Conservation (phyloP, 1,284 basidiomycete species). For the Ceratobasidium papillatum region DNA sequence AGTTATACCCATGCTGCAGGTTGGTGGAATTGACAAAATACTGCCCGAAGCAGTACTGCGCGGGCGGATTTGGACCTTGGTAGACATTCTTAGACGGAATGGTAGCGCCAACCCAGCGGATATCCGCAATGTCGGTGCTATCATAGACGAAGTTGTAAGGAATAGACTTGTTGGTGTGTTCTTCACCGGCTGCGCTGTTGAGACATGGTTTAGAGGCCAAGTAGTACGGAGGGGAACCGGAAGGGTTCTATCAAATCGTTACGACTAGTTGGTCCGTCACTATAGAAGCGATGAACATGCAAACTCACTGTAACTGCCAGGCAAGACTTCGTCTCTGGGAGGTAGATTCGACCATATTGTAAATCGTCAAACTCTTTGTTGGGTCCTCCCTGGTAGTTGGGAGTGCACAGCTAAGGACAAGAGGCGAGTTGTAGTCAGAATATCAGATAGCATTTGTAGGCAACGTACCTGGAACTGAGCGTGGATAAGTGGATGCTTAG, state of each 20-base stretch:
- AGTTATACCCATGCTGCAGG: slow-evolving; percentile 10
- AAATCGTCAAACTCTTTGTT: not conserved
- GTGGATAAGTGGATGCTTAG: not conserved
- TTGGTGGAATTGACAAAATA: slow-evolving; percentile 13
- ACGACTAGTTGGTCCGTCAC: not conserved
- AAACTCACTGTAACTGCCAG: not conserved
- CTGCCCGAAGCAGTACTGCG: not conserved
- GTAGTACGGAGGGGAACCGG: not conserved
- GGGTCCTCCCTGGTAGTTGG: not conserved
- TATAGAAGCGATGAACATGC: not conserved
- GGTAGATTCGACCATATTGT: not conserved
- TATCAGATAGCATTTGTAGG: not conserved
- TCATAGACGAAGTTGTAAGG: not conserved
- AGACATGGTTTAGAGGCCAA: not conserved
- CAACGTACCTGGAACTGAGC: not conserved
- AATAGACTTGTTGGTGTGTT: not conserved
- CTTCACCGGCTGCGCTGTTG: not conserved
- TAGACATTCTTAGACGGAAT: not conserved
- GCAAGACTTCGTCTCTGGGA: not conserved
- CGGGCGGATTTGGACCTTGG: not conserved
- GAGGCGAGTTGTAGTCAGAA: not conserved
- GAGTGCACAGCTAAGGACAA: not conserved
- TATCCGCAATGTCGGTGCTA: not conserved
- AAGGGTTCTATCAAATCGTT: not conserved
- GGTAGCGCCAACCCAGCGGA: not conserved